Percentiles rank a stretch among this genome's conserved stretches.
Conservation (phyloP, 805 yeast species). For the Barnettozyma salicaria region DNA sequence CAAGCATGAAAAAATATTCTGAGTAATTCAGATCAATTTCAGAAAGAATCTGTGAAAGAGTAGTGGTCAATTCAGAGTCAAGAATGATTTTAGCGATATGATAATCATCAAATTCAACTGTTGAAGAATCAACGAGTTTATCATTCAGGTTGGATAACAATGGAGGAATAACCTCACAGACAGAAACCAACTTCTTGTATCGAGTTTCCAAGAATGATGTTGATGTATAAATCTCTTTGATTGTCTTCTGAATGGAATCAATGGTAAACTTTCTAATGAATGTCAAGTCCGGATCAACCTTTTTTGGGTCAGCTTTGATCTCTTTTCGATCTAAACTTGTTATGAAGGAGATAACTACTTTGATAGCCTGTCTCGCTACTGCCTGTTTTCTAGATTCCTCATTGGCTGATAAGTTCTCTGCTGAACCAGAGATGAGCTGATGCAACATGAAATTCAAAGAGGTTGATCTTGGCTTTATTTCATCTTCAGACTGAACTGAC, state of each 20-base stretch:
- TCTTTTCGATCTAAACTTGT: constrained; percentile 41
- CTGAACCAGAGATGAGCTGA: constrained; percentile 54
- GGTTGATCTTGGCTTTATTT: constrained; percentile 65
- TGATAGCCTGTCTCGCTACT: constrained; percentile 55
- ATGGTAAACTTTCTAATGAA: constrained; percentile 69
- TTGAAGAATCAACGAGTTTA: constrained; percentile 21
- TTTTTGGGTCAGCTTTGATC: constrained; percentile 37
- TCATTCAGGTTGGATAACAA: constrained; percentile 24
- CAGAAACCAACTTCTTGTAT: constrained; percentile 50
- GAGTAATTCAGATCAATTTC: constrained; percentile 73
- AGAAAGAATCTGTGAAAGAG: constrained; percentile 55
- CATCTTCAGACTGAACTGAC: constrained; percentile 23
- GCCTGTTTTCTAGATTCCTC: constrained; percentile 42
- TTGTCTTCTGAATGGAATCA: constrained; percentile 57
- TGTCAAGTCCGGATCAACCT: constrained; percentile 61
- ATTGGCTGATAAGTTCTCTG: constrained; percentile 22
- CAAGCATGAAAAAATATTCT: constrained; percentile 51
- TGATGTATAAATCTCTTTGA: constrained; percentile 44
- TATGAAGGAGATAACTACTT: constrained; percentile 56
- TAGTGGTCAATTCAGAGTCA: constrained; percentile 57
- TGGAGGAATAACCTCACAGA: constrained; percentile 15
- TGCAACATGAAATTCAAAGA: constrained; percentile 73
- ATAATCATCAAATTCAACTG: constrained; percentile 54
- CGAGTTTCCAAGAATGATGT: constrained; percentile 34
- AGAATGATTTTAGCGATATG: constrained; percentile 59